Percentiles rank a stretch among this genome's conserved stretches.
Evolutionary conservation across 805 yeast genomes (phyloP).

Genomic region (Sugiyamaella smithiae): DNA sequence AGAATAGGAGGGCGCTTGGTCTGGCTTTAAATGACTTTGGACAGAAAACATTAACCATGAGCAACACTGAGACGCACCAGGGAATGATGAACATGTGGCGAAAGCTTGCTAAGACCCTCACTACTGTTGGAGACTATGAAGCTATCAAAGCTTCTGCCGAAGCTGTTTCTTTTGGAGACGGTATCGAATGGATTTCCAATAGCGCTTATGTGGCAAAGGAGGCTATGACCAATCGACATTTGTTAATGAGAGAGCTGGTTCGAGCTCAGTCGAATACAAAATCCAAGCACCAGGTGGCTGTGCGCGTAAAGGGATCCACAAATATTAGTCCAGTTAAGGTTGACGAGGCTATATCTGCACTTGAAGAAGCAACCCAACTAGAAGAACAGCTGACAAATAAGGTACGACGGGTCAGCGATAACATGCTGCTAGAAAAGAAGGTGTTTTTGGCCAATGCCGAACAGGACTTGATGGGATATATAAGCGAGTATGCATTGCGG

Average conservation of each 20-base stretch:
- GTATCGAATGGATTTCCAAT: constrained; percentile 56
- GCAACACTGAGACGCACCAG: constrained; percentile 55
- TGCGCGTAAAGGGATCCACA: constrained; percentile 63
- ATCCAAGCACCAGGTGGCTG: constrained; percentile 66
- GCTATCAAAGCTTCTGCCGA: constrained; percentile 68
- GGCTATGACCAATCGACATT: constrained; percentile 86
- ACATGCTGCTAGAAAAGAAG: constrained; percentile 71
- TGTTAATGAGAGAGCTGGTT: constrained; percentile 82
- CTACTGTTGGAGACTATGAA: constrained; percentile 71
- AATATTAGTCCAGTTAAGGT: constrained; percentile 83
- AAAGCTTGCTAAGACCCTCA: constrained; percentile 65
- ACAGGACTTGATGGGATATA: constrained; percentile 46
- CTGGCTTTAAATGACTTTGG: constrained; percentile 57
- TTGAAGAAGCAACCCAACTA: constrained; percentile 72
- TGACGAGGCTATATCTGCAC: constrained; percentile 79
- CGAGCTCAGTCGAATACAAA: constrained; percentile 76
- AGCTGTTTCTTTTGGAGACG: constrained; percentile 74
- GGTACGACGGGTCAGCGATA: constrained; percentile 78
- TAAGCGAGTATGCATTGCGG: constrained; percentile 61
- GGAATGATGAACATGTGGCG: constrained; percentile 80
- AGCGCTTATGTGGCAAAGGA: constrained; percentile 90
- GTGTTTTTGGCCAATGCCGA: constrained; percentile 62
- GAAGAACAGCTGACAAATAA: constrained; percentile 77
- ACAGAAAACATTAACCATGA: constrained; percentile 32
- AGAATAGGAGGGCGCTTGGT: constrained; percentile 47